These are phyloP conservation scores for Celoporthe dispersa DNA, from an alignment of 2,329 filamentous ascomycete species.

Conservation along the genomic window DNA sequence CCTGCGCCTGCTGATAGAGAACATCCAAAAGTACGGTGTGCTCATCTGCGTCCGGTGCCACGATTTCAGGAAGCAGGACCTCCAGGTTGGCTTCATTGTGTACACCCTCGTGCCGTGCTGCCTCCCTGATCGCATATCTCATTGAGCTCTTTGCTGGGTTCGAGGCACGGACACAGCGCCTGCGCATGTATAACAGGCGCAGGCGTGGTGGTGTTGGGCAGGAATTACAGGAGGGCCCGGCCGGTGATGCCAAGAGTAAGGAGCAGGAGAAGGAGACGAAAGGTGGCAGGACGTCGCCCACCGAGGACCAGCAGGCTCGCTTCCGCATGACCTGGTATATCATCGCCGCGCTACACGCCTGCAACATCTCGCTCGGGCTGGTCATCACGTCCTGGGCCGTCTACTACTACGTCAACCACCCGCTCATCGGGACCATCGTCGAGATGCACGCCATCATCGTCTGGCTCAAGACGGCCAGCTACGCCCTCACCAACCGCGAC, in stretches of 20 bases:
- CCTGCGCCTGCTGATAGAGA: constrained; percentile 91
- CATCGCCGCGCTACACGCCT: constrained; percentile 77
- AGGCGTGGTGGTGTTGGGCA: not conserved
- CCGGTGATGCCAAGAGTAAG: constrained; percentile 56
- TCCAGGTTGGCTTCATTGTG: constrained; percentile 75
- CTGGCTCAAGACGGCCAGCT: constrained; percentile 94
- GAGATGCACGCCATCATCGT: constrained; percentile 93
- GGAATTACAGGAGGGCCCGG: not conserved
- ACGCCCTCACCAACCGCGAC: constrained; percentile 95
- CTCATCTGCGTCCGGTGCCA: constrained; percentile 91
- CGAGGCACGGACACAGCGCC: constrained; percentile 70
- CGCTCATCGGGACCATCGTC: constrained; percentile 87
- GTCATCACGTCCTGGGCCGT: constrained; percentile 82
- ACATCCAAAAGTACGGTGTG: constrained; percentile 97
- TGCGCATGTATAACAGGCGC: constrained; percentile 9
- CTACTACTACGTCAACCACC: constrained; percentile 90
- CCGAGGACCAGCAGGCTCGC: constrained; percentile 64
- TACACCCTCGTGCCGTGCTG: constrained; percentile 91
- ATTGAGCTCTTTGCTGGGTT: constrained; percentile 85
- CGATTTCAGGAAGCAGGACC: constrained; percentile 79
- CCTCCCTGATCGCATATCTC: constrained; percentile 84
- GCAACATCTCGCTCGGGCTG: constrained; percentile 84
- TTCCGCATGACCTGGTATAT: constrained; percentile 80
- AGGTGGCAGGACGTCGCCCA: constrained; percentile 57
- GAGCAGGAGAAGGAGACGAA: not conserved